Percentiles rank a stretch among this genome's conserved stretches.
Evolutionary conservation across 1,284 basidiomycete genomes (phyloP).

Genomic region (Spongiforma sp.): DNA sequence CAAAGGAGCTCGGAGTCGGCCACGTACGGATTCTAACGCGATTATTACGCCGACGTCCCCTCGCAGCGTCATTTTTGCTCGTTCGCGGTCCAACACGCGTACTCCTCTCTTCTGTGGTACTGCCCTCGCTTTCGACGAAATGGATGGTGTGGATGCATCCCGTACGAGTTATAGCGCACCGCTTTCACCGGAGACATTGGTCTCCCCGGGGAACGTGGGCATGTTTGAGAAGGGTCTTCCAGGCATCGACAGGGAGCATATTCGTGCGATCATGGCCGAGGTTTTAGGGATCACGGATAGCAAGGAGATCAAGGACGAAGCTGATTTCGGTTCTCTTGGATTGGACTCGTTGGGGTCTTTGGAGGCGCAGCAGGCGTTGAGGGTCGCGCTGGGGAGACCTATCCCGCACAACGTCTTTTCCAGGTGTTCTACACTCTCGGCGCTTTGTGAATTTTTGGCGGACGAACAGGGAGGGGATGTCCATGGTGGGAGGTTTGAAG

Average conservation of each 20-base stretch:
- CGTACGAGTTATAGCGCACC: constrained; percentile 26
- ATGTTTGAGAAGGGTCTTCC: background rate
- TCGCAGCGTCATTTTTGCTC: constrained; percentile 32
- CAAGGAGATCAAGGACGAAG: constrained; percentile 47
- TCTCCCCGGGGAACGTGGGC: constrained; percentile 23
- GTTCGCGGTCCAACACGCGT: constrained; percentile 33
- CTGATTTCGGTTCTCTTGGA: constrained; percentile 53
- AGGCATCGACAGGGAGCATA: constrained; percentile 28
- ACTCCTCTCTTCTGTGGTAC: constrained; percentile 19
- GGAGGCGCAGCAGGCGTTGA: constrained; percentile 31
- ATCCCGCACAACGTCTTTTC: constrained; percentile 49
- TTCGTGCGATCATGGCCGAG: constrained; percentile 51
- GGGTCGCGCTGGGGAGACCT: constrained; percentile 42
- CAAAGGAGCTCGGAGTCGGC: constrained; percentile 14
- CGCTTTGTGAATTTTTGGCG: constrained; percentile 25
- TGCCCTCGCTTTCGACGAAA: constrained; percentile 9
- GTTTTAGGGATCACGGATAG: constrained; percentile 50
- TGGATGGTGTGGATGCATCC: constrained; percentile 5
- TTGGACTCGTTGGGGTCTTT: constrained; percentile 69
- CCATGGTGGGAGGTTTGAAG: no score
- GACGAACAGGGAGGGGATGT: background rate
- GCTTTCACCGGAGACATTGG: constrained; percentile 45
- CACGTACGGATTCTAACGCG: constrained; percentile 34
- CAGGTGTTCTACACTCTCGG: constrained; percentile 23
- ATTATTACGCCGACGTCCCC: constrained; percentile 33